Evolutionary conservation across 164 flowering plant species (phyloP).

Genomic region (Nymphaea thermarum): DNA sequence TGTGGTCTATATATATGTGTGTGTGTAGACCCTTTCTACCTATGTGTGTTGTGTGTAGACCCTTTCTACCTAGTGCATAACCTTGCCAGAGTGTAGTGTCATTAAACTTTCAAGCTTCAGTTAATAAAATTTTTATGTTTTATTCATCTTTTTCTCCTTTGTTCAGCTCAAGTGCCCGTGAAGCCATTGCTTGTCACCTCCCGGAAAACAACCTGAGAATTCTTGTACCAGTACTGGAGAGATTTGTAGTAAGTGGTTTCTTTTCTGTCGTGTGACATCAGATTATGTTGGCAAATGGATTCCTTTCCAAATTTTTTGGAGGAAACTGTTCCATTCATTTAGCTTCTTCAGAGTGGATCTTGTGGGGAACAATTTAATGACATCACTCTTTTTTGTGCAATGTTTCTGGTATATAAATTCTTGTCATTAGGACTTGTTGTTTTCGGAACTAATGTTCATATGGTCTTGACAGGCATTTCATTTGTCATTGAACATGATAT

Average conservation of each 20-base stretch:
- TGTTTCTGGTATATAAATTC: too few species aligned
- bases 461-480: slow-evolving; percentile 63
- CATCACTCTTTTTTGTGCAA: too few species aligned
- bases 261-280: too few species aligned
- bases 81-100: too few species aligned
- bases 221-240: slow-evolving; percentile 89
- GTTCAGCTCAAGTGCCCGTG: slow-evolving; percentile 54
- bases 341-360: too few species aligned
- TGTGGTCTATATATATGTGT: too few species aligned
- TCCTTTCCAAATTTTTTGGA: not conserved
- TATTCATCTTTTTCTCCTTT: not conserved
- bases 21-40: too few species aligned
- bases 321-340: not conserved
- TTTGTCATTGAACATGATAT: slow-evolving; percentile 76
- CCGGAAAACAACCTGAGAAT: slow-evolving; percentile 54
- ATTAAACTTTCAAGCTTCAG: too few species aligned
- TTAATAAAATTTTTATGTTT: not conserved
- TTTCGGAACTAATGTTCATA: not conserved
- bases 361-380: too few species aligned
- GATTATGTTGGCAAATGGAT: not conserved
- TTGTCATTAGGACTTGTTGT: not conserved
- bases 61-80: too few species aligned
- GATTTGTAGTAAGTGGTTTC: slow-evolving; percentile 72
- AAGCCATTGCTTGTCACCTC: slow-evolving; percentile 55
- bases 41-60: too few species aligned